Evolutionary conservation across 495 filamentous ascomycete genomes (phyloP).

Genomic region (Neurospora terricola): DNA sequence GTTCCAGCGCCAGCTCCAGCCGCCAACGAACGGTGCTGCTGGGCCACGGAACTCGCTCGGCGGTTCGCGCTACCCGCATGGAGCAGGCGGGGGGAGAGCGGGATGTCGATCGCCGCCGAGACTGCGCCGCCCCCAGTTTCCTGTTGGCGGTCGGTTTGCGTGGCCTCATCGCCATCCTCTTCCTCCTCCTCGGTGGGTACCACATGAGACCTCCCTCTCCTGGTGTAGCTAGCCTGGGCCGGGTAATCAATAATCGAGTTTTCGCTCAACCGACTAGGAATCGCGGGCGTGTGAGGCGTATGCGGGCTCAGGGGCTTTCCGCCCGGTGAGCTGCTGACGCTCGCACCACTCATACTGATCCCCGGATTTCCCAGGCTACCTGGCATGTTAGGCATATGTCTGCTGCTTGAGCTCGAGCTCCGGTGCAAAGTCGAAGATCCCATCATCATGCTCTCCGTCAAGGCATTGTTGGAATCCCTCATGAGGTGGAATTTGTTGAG

Average conservation of each 20-base stretch:
- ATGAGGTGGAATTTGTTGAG: conserved; percentile 72
- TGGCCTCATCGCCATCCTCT: conserved; percentile 21
- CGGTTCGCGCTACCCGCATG: conserved; percentile 42
- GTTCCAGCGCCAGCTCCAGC: conserved; percentile 20
- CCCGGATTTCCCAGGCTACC: conserved; percentile 66
- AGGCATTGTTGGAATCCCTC: conserved; percentile 72
- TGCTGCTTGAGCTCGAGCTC: conserved; percentile 73
- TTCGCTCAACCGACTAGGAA: conserved; percentile 84
- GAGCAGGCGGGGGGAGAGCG: conserved; percentile 60
- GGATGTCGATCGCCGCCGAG: conserved; percentile 63
- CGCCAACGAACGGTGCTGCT: conserved; percentile 41
- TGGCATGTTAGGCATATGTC: conserved; percentile 73
- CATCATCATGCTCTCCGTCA: conserved; percentile 82
- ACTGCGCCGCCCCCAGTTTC: conserved; percentile 4
- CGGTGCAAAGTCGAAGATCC: conserved; percentile 66
- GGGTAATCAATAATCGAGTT: conserved; percentile 74
- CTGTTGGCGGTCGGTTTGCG: conserved; percentile 26
- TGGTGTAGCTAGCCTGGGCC: conserved; percentile 23
- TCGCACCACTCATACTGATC: conserved; percentile 42
- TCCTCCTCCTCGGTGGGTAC: conserved; percentile 1
- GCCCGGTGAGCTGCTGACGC: conserved; percentile 76
- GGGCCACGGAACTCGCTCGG: conserved; percentile 70
- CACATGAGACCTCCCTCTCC: conserved; percentile 15
- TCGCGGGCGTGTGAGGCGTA: conserved; percentile 87
- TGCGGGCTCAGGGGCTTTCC: conserved; percentile 81